phyloP scores from a whole-genome alignment of 495 filamentous ascomycete species.

The Podospora comata region DNA sequence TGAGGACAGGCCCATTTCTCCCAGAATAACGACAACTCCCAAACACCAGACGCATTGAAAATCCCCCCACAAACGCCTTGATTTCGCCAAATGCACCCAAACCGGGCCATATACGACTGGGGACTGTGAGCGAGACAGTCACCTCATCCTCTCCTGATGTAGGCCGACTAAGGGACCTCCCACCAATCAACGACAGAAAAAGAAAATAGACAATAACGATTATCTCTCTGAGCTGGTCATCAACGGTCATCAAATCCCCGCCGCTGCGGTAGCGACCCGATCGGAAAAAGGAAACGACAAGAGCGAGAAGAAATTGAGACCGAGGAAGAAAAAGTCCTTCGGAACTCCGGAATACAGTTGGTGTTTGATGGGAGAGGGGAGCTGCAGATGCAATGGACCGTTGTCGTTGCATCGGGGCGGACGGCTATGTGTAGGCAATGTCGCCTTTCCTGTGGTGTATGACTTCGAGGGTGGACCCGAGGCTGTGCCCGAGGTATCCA shows the following conservation, averaged over 20 bases:
- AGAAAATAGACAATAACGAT: constrained; percentile 19
- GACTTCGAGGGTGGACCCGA: constrained; percentile 36
- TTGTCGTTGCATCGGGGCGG: constrained; percentile 6
- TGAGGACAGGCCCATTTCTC: background rate
- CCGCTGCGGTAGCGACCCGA: background rate
- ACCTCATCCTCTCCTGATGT: background rate
- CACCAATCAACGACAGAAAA: background rate
- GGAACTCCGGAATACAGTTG: constrained; percentile 5
- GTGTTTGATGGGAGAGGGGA: background rate
- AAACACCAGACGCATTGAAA: background rate
- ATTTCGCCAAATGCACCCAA: background rate
- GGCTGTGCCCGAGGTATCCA: constrained; percentile 41
- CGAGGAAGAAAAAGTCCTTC: background rate
- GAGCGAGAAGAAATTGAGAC: constrained; percentile 1
- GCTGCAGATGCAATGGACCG: constrained; percentile 7
- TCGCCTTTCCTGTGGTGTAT: constrained; percentile 38
- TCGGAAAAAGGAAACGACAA: constrained; percentile 1
- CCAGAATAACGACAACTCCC: background rate
- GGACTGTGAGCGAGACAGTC: background rate
- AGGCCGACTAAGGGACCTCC: background rate
- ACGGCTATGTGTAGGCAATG: constrained; percentile 21
- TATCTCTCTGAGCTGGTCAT: constrained; percentile 20
- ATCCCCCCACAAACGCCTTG: background rate
- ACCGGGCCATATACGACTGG: background rate
- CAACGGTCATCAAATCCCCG: constrained; percentile 10